Base-by-base conservation (phyloP, 139 green algal genomes). In the Micromonas commoda region DNA sequence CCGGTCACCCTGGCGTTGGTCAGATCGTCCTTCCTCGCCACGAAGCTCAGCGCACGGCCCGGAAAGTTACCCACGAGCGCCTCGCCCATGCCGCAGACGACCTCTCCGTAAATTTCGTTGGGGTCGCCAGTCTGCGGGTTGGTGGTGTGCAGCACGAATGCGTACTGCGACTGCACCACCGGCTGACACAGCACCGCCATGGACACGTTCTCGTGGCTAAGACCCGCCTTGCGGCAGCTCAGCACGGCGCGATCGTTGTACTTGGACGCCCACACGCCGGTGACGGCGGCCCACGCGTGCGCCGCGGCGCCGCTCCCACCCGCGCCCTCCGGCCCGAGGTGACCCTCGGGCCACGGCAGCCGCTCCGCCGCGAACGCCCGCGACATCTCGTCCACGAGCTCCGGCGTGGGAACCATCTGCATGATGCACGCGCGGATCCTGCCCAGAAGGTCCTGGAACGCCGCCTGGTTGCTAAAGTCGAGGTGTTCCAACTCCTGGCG, bases 61-160 rank as follows among this genome's bases (percentile, higher is more conserved):
- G 72, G 16, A 69, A 69, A 94, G 77, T 94, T 93, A 77, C 95
- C 95, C 35, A 99, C 95, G 26, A 99, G 92, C 5, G 90, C 90
- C 89, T 98, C 94, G 35, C 81, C 95, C 69, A 99, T 87, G 20
- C 95, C 95, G 65, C 85, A 88, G 32, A 99, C 95, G 64, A 98
- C 45, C 90, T 99, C 95, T 66, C 86, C 91, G 85, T 97, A 99
- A 51, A 98, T 91, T 85, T 98, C 91, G 68, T 85, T 79, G 69
- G 93, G 85, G 32, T 78, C 33, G 78, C 88, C 83, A 57, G 19
- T 86, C 74, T 80, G 89, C 60, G 95, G 95, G 85, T 99, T 98
- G 68, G 88, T 89, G 28, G 95, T 99, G 91, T 99, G 95, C 82
- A 99, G 94, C 21, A 99, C 95, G 82, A 97, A 99, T 0, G 95